Base-by-base conservation (phyloP, 2,329 filamentous ascomycete species). In the Bipolaris oryzae region DNA sequence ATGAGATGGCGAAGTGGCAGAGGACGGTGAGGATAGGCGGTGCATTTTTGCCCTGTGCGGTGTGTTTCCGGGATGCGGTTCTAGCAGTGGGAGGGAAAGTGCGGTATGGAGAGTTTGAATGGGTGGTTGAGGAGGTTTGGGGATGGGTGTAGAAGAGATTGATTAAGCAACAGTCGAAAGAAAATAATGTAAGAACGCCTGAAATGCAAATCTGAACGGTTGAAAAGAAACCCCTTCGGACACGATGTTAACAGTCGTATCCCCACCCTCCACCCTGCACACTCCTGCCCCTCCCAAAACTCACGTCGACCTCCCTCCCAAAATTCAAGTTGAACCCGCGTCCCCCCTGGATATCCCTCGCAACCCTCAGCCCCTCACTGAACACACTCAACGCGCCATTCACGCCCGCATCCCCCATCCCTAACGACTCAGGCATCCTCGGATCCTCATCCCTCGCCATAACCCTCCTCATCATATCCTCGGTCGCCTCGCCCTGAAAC, bases 401-500 rank as follows among this genome's bases (percentile, higher is more conserved):
- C 5, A 76, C 60, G 21, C 69, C 71, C 7, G 56, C 60, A 57
- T 74, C 66, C 2, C 72, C 72, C 3, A 69, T 72, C 3, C 74
- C 35, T 21, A 21, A 21, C 6, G 55, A 68, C 0, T 71, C 72
- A 1, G 70, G 70, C 67, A 72, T 70, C 2, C 64, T 64, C 7
- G 69, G 78, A 64, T 89, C 87, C 11, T 79, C 78, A 60, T 65
- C 58, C 10, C 73, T 63, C 34, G 57, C 67, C 37, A 66, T 64
- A 1, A 76, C 72, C 2, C 67, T 68, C 15, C 58, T 55, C 59
- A 76, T 63, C 49, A 69, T 60, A 18, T 73, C 67, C 46, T 86
- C 84, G 35, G 83, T 83, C 15, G 89, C 77, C 20, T 79, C 77
- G 3, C 81, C 81, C 66, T 86, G 81, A 35, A 81, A 81, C 55